Evolutionary conservation across 257 asterid species (phyloP).

Genomic region (Eustoma russellianum): DNA sequence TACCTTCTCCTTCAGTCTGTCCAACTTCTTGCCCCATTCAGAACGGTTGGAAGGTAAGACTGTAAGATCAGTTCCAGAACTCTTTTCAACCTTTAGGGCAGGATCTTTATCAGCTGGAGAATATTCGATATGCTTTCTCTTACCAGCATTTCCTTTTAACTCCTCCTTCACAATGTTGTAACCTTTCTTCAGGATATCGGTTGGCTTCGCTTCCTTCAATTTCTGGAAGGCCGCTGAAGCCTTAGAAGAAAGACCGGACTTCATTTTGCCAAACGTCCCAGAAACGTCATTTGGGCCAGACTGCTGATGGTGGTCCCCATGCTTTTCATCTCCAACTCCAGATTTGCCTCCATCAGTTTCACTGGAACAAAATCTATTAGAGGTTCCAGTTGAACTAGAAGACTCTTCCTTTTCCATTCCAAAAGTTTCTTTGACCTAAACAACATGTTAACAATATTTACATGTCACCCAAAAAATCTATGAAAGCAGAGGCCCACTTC

Average conservation of each 20-base stretch:
- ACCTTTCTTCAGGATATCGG: conserved; percentile 79
- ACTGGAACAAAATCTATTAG: conserved; percentile 21
- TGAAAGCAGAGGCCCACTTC: background rate
- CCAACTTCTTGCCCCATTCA: conserved; percentile 78
- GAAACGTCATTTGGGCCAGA: conserved; percentile 37
- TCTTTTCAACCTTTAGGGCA: conserved; percentile 49
- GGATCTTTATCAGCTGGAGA: conserved; percentile 37
- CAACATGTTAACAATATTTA: background rate
- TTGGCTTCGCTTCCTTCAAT: conserved; percentile 72
- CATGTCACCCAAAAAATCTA: background rate
- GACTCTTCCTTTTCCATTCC: conserved; percentile 66
- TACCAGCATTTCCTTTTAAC: conserved; percentile 64
- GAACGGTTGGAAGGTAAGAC: conserved; percentile 67
- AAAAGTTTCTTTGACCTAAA: conserved; percentile 70
- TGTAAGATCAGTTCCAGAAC: conserved; percentile 70
- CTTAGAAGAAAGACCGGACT: conserved; percentile 47
- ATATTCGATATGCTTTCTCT: conserved; percentile 72
- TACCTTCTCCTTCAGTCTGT: conserved; percentile 71
- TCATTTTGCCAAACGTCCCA: conserved; percentile 55
- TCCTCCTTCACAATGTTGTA: conserved; percentile 66
- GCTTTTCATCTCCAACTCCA: conserved; percentile 43
- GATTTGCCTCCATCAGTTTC: conserved; percentile 29
- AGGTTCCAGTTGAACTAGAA: conserved; percentile 26
- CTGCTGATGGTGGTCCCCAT: conserved; percentile 56
- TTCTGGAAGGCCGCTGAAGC: conserved; percentile 58